Evolutionary conservation across 495 filamentous ascomycete species (phyloP).

Genomic region (Penicillium daleae): DNA sequence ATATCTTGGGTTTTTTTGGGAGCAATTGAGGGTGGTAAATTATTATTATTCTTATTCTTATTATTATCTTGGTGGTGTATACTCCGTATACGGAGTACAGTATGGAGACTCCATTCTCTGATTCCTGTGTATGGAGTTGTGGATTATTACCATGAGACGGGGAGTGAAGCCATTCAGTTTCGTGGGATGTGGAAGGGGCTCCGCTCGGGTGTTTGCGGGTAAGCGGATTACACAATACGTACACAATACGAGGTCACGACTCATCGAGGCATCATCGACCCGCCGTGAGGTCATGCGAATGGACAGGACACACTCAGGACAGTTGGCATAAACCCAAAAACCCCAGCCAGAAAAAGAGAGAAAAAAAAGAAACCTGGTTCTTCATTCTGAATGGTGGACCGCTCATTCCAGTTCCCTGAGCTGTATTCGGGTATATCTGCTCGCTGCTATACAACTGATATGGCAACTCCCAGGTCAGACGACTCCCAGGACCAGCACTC

Average conservation of each 20-base stretch:
- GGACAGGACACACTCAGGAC: conserved; percentile 13
- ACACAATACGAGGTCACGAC: too few species aligned
- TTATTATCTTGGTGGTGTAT: too few species aligned
- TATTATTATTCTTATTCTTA: not conserved
- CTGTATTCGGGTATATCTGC: too few species aligned
- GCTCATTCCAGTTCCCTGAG: too few species aligned
- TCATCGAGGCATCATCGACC: conserved; percentile 32
- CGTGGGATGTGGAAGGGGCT: not conserved
- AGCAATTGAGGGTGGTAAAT: not conserved
- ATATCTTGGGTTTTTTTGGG: not conserved
- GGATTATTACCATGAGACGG: not conserved
- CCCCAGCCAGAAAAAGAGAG: too few species aligned
- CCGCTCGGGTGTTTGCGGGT: conserved; percentile 30
- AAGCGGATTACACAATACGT: conserved; percentile 19
- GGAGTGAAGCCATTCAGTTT: not conserved
- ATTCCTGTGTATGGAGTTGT: not conserved
- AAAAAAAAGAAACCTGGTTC: too few species aligned
- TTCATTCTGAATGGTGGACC: too few species aligned
- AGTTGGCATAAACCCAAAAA: conserved; percentile 11
- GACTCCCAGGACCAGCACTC: not conserved
- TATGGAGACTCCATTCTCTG: too few species aligned
- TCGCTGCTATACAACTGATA: not conserved
- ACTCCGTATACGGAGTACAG: not conserved
- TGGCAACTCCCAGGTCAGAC: not conserved
- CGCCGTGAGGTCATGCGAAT: conserved; percentile 31